Evolutionary conservation across 2,329 filamentous ascomycete genomes (phyloP).

Genomic region (Immersiporthe knoxdaviesiana): DNA sequence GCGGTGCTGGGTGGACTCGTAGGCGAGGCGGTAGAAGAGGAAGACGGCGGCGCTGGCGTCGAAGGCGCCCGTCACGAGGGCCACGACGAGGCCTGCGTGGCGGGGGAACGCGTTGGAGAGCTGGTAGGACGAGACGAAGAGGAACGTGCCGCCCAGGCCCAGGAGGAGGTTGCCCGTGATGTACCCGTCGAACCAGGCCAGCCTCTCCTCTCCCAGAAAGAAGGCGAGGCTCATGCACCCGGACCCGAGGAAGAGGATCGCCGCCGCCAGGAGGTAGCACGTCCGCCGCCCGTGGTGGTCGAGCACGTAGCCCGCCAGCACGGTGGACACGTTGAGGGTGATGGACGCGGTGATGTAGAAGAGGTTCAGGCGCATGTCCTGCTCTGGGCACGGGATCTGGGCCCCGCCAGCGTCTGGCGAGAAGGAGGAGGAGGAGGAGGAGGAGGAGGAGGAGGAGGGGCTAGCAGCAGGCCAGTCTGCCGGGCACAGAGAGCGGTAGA

Average conservation of each 20-base stretch:
- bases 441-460: too few relatives aligned
- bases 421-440: too few relatives aligned
- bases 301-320: constrained; percentile 68
- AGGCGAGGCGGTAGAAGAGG: constrained; percentile 60
- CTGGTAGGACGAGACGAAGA: constrained; percentile 68
- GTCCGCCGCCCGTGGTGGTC: constrained; percentile 68
- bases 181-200: constrained; percentile 58
- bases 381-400: constrained; percentile 56
- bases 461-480: constrained; percentile 21
- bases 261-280: constrained; percentile 62
- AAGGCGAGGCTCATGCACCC: constrained; percentile 50
- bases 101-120: constrained; percentile 67
- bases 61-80: constrained; percentile 65
- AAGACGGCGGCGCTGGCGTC: constrained; percentile 67
- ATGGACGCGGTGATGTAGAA: constrained; percentile 55
- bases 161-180: constrained; percentile 62
- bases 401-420: constrained; percentile 15
- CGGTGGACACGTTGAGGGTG: constrained; percentile 67
- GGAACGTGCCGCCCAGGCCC: constrained; percentile 63
- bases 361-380: constrained; percentile 59
- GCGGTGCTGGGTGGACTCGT: constrained; percentile 47
- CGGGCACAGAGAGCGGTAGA: constrained; percentile 59
- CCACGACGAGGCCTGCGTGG: constrained; percentile 62
- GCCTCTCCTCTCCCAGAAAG: constrained; percentile 17
- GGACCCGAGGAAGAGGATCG: constrained; percentile 60